phyloP scores from a whole-genome alignment of 2,329 filamentous ascomycete species.

The Tolypocladium sp. region DNA sequence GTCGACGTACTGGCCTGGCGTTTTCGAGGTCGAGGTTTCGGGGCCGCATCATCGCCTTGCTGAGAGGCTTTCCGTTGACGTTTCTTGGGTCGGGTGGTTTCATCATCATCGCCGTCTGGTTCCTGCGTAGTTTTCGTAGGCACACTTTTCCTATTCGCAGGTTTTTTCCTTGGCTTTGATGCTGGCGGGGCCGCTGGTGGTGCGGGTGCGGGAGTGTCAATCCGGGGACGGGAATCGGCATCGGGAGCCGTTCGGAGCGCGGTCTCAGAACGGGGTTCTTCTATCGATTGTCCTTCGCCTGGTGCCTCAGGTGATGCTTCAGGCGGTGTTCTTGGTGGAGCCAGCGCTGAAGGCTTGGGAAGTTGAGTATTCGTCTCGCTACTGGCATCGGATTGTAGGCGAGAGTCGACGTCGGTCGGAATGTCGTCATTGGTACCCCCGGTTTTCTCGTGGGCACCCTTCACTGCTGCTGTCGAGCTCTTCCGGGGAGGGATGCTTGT shows the following conservation, averaged over 20 bases:
- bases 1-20: constrained; percentile 15
- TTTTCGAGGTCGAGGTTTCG: constrained; percentile 15
- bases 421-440: not conserved
- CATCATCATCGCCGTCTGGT: constrained; percentile 7
- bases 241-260: not conserved
- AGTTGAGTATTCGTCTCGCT: not conserved
- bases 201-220: not conserved
- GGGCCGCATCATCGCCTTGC: constrained; percentile 8
- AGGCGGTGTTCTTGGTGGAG: not conserved
- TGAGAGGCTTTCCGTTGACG: constrained; percentile 20
- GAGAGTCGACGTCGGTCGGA: not conserved
- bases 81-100: constrained; percentile 18
- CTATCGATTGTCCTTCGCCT: not conserved
- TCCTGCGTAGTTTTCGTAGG: not conserved
- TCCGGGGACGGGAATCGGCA: not conserved
- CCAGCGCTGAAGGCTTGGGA: not conserved
- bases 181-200: constrained; percentile 2
- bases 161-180: constrained; percentile 1
- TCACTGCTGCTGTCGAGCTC: not conserved
- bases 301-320: not conserved
- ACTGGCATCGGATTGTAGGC: not conserved
- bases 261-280: not conserved
- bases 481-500: not conserved
- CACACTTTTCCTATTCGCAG: not conserved
- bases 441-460: not conserved